Conservation (phyloP, 345 rosid species). For the Rhodomyrtus tomentosa region DNA sequence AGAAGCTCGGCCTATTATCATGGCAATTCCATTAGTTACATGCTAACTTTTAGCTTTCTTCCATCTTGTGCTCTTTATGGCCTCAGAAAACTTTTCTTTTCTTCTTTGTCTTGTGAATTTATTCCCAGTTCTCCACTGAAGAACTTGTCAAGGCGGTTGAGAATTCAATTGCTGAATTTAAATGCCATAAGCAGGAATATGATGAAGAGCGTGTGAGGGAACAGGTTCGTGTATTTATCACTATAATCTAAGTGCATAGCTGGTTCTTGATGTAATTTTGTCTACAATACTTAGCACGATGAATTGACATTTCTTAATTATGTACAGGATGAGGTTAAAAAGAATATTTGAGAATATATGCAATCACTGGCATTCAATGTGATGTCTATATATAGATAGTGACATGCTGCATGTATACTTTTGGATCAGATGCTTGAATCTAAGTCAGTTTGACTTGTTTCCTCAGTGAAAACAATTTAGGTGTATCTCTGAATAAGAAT, state of each 20-base stretch:
- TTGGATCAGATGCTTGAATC: not conserved
- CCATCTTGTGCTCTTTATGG: not conserved
- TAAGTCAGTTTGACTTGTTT: not conserved
- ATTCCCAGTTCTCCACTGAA: constrained; percentile 59
- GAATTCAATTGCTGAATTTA: constrained; percentile 66
- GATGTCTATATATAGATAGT: not conserved
- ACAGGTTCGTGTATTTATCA: constrained; percentile 41
- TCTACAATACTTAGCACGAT: not conserved
- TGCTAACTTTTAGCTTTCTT: not conserved
- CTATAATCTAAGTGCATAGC: not conserved
- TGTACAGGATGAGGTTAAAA: not conserved
- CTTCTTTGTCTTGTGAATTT: not conserved
- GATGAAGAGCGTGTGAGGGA: constrained; percentile 70
- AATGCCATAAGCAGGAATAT: constrained; percentile 66
- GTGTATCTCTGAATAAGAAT: not conserved
- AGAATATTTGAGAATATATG: not conserved
- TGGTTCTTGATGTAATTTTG: not conserved
- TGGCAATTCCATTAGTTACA: not conserved
- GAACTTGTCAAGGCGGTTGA: constrained; percentile 76
- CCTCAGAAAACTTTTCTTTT: not conserved
- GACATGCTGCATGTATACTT: not conserved
- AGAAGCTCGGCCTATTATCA: not conserved
- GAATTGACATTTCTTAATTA: not conserved
- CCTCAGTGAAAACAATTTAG: not conserved
- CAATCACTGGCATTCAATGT: not conserved